Conservation (phyloP, 441 rosid genomes). For the Pelargonium australe region DNA sequence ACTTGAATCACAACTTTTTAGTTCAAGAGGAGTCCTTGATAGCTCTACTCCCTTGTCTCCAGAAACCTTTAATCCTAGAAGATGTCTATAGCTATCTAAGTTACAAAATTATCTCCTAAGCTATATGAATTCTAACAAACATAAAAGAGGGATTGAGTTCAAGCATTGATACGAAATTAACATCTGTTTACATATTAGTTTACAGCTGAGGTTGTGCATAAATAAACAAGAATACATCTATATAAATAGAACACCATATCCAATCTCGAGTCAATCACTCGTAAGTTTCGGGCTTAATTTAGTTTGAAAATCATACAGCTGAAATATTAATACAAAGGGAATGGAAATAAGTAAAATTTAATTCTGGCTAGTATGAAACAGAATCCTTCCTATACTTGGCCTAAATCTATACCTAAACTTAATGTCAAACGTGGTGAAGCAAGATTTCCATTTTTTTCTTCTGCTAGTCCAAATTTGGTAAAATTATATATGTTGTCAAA, state of each 20-base stretch:
- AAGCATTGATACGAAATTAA: background rate
- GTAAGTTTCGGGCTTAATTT: too few species aligned
- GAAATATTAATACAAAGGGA: too few species aligned
- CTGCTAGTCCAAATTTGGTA: background rate
- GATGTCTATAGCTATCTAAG: too few species aligned
- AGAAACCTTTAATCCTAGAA: too few species aligned
- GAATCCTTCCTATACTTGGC: background rate
- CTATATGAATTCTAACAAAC: too few species aligned
- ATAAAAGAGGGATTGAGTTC: conserved; percentile 13
- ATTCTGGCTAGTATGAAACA: background rate
- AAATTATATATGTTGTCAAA: background rate
- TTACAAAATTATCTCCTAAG: too few species aligned
- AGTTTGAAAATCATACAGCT: too few species aligned
- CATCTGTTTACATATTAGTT: background rate
- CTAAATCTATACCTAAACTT: background rate
- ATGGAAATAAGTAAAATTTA: background rate
- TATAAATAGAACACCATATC: background rate
- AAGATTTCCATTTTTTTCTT: background rate
- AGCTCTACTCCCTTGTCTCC: too few species aligned
- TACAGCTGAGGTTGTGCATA: background rate
- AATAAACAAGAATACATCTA: background rate
- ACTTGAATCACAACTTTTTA: too few species aligned
- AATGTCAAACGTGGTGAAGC: background rate
- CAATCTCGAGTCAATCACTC: too few species aligned
- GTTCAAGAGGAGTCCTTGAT: too few species aligned